phyloP scores from a whole-genome alignment of 2,329 filamentous ascomycete genomes.

The Domatiomyces catenatus region DNA sequence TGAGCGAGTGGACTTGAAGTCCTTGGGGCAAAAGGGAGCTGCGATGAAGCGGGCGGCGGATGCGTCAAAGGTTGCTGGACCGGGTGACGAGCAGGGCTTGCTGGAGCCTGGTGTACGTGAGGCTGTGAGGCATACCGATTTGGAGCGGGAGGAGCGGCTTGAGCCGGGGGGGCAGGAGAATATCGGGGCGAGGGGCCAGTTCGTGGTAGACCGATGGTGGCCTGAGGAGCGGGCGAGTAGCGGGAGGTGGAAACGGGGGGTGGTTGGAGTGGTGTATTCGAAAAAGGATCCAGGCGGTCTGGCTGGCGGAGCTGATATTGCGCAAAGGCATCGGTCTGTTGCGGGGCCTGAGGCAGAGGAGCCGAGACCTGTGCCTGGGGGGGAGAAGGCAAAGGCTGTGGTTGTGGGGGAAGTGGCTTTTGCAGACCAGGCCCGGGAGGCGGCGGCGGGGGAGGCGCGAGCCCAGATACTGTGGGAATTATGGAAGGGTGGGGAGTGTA shows the following conservation, averaged over 20 bases:
- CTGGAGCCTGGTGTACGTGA: constrained; percentile 14
- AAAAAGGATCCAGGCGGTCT: constrained; percentile 22
- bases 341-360: constrained; percentile 1
- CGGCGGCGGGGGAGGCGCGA: constrained; percentile 1
- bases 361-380: constrained; percentile 20
- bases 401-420: constrained; percentile 13
- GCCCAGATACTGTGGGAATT: neutral
- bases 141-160: constrained; percentile 2
- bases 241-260: constrained; percentile 23
- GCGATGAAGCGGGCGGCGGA: constrained; percentile 14
- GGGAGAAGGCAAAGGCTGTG: constrained; percentile 13
- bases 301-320: constrained; percentile 22
- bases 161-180: constrained; percentile 30
- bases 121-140: constrained; percentile 18
- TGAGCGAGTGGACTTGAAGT: constrained; percentile 51
- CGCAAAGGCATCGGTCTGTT: constrained; percentile 15
- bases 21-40: constrained; percentile 43
- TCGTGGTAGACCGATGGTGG: constrained; percentile 20
- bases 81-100: constrained; percentile 24
- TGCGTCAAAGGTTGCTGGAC: constrained; percentile 23
- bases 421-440: constrained; percentile 11
- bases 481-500: constrained; percentile 24
- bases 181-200: constrained; percentile 28
- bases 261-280: constrained; percentile 16
- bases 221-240: constrained; percentile 32